Evolutionary conservation across 1,284 basidiomycete genomes (phyloP).

Genomic region (Veloboletus limbatus): DNA sequence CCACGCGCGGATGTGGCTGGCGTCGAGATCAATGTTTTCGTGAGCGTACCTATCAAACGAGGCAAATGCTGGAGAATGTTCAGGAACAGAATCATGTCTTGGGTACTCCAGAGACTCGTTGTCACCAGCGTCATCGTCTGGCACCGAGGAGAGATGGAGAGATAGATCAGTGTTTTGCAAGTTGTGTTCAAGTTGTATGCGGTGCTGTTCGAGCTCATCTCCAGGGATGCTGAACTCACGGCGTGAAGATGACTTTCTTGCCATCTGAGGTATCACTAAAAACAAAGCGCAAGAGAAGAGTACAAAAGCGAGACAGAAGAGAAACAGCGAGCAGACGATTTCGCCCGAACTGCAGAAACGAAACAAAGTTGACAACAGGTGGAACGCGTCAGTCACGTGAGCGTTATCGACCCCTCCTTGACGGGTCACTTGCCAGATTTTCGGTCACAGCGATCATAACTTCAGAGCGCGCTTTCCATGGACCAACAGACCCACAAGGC

Average conservation of each 20-base stretch:
- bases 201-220: constrained; percentile 67
- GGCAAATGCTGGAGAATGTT: constrained; percentile 51
- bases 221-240: constrained; percentile 48
- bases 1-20: constrained; percentile 57
- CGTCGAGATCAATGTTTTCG: constrained; percentile 54
- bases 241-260: constrained; percentile 24
- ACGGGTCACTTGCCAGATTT: constrained; percentile 19
- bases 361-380: constrained; percentile 17
- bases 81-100: constrained; percentile 57
- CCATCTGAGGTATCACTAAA: constrained; percentile 24
- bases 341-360: background rate
- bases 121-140: constrained; percentile 40
- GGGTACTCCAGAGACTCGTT: constrained; percentile 61
- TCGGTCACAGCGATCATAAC: too few species aligned
- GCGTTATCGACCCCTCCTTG: constrained; percentile 17
- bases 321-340: constrained; percentile 3
- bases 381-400: constrained; percentile 32
- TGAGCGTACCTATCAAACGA: constrained; percentile 59
- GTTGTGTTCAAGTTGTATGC: constrained; percentile 72
- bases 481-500: constrained; percentile 73
- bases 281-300: constrained; percentile 15
- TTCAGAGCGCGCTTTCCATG: constrained; percentile 45
- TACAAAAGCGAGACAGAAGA: constrained; percentile 14
- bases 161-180: constrained; percentile 69
- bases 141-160: constrained; percentile 54